Evolutionary conservation across 345 rosid genomes (phyloP), one percentile per base, ranked within the genome.

Genomic region (Balakata baccata): DNA sequence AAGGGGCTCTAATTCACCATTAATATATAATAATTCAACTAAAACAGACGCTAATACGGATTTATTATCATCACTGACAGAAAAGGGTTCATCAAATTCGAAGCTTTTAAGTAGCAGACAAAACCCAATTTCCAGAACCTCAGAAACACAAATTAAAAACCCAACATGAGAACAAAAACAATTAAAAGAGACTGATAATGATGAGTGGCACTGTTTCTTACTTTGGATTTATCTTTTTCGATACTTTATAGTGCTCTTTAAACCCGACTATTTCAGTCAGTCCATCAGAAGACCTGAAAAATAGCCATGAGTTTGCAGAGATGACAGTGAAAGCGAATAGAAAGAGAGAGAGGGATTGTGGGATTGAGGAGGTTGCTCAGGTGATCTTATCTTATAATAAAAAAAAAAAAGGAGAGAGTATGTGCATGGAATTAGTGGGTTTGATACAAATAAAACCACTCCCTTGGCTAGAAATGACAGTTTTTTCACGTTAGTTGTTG

Each of bases 231-330:
- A 22, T 52, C 64, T 20, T 47, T 73, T 61, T 43, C 57, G n/a
- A 7, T 49, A 66, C 49, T 23, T 68, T 68, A 49, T 14, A 43
- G 16, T 34, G 47, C 74, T 14, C 70, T 54, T 69, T 50, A 50
- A 68, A 59, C 52, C 70, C 61, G 78, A 69, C 81, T 70, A 63
- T 43, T 60, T 37, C 77, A 71, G 72, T 54, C 71, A 69, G 22
- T 54, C 72, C 77, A 60, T 63, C 62, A 65, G 53, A 68, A 70
- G 70, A 53, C 76, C 79, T 71, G 81, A 75, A 74, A 79, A 72
- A 74, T 68, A 53, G 77, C 72, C 78, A 74, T 53, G 72, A 74
- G 74, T 14, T 59, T 77, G 80, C 77, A 73, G 74, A 77, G 76
- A 58, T 34, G 43, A 65, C 62, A 60, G 54, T 74, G 79, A 45